Base-by-base conservation (phyloP, 2,329 filamentous ascomycete genomes). In the Fusarium abutilonis region DNA sequence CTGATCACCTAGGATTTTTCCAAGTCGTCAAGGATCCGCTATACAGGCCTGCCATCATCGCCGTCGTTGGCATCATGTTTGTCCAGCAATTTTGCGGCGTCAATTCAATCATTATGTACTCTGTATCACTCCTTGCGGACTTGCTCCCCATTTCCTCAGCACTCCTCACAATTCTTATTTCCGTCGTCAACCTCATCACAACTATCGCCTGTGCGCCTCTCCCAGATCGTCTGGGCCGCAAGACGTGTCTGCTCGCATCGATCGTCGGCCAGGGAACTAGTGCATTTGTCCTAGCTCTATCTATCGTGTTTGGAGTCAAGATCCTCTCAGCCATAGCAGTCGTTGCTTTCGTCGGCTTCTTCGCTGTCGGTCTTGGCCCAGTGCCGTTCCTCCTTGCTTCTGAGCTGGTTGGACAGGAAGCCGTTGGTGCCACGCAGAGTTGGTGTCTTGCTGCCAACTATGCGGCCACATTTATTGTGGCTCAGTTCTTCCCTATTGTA, bases 101-200 rank as follows among this genome's bases (percentile, higher is more conserved):
- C 79, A 98, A 99, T 83, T 94, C 90, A 56, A 94, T 98, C 72
- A 90, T 98, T 77, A 97, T 99, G 93, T 99, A 99, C 77, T 96
- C 93, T 3, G 95, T 98, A 6, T 93, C 91, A 1, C 86, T 99
- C 1, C 84, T 99, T 13, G 87, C 90, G 29, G 87, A 88, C 62
- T 84, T 98, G 2, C 84, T 99, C 0, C 90, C 92, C 4, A 86
- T 92, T 42, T 92, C 88, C 60, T 94, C 93, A 0, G 89, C 90
- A 0, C 79, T 96, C 1, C 83, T 99, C 48, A 96, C 94, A 51
- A 94, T 98, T 58, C 78, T 91, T 51, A 93, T 98, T 56, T 97
- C 93, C 1, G 83, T 87, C 11, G 85, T 97, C 72, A 98, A 98
- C 76, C 86, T 99, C 32, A 70, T 92, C 68, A 91, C 91, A 46